phyloP scores from a whole-genome alignment of 768 basidiomycete genomes.

The Pisolithus microcarpus region DNA sequence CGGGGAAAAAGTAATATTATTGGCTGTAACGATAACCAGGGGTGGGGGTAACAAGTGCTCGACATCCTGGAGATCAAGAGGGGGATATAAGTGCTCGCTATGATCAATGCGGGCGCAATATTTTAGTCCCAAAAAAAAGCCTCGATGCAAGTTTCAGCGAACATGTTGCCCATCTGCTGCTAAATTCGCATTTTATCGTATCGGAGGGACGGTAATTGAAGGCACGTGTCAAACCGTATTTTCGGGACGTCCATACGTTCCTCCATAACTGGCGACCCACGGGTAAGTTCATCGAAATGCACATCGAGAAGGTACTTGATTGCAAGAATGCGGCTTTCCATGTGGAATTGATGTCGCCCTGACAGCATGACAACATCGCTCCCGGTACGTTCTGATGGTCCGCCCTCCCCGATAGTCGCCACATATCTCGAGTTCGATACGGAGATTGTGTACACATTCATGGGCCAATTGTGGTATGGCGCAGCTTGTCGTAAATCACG shows the following conservation, averaged over 20 bases:
- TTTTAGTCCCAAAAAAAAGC: neutral
- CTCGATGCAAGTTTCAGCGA: neutral
- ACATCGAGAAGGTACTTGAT: neutral
- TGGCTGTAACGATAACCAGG: too few relatives aligned
- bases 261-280: neutral
- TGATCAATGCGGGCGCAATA: neutral
- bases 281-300: neutral
- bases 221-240: neutral
- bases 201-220: neutral
- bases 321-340: neutral
- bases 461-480: too few relatives aligned
- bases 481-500: too few relatives aligned
- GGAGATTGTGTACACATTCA: too few relatives aligned
- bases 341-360: too few relatives aligned
- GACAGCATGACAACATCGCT: too few relatives aligned
- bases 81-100: neutral
- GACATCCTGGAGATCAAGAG: neutral
- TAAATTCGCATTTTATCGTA: neutral
- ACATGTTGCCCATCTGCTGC: neutral
- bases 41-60: neutral
- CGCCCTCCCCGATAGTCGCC: too few relatives aligned
- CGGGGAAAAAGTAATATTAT: too few relatives aligned
- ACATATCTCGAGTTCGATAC: too few relatives aligned
- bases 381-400: too few relatives aligned
- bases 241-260: neutral